Conservation (phyloP, 768 basidiomycete species). For the Psilocybe azurescens region DNA sequence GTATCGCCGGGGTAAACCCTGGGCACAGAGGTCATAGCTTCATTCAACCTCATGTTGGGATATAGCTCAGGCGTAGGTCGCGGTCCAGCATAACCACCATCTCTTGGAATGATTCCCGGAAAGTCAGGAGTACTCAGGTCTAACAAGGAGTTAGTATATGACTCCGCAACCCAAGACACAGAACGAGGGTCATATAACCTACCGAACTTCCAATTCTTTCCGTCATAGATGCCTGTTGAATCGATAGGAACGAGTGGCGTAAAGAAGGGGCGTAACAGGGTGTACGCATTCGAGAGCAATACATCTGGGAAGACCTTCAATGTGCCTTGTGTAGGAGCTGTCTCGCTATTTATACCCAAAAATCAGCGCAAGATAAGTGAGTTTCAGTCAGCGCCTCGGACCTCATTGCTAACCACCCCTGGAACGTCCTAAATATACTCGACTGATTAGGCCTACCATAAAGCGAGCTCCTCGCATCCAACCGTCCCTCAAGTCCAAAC, state of each 20-base stretch:
- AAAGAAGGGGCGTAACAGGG: conserved; percentile 82
- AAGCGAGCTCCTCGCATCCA: conserved; percentile 65
- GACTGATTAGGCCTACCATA: conserved; percentile 63
- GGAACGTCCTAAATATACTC: conserved; percentile 66
- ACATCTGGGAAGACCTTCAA: conserved; percentile 73
- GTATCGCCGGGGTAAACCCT: conserved; percentile 78
- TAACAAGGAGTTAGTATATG: conserved; percentile 19
- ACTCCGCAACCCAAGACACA: not conserved
- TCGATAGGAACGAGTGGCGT: conserved; percentile 45
- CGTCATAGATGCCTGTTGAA: conserved; percentile 47
- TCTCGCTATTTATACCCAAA: conserved; percentile 47
- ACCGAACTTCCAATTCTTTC: conserved; percentile 64
- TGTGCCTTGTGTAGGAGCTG: conserved; percentile 72
- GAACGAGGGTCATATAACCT: conserved; percentile 4
- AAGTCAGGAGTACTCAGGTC: conserved; percentile 55
- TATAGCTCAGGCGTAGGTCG: conserved; percentile 59
- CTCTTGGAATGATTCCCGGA: conserved; percentile 50
- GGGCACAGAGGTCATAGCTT: conserved; percentile 74
- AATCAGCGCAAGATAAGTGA: not conserved
- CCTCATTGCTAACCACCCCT: conserved; percentile 81
- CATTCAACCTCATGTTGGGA: conserved; percentile 67
- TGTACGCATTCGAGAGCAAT: conserved; percentile 69
- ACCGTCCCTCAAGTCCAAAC: conserved; percentile 62
- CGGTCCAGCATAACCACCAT: conserved; percentile 48
- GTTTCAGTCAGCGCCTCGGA: conserved; percentile 26